phyloP scores from a whole-genome alignment of 129 eudicot genomes.

The Flaveria brownii region DNA sequence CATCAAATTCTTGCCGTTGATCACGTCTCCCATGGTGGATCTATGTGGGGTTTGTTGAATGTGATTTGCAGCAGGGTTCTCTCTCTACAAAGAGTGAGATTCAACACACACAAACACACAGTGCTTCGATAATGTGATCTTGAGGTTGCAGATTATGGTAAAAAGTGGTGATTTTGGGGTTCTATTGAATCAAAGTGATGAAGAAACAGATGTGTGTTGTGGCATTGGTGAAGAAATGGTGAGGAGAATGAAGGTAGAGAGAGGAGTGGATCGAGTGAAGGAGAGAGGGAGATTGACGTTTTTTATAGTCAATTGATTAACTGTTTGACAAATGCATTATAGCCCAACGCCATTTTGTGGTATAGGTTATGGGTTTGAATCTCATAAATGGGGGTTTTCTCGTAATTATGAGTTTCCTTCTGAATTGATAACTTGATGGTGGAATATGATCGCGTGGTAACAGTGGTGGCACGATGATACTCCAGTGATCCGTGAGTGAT shows the following conservation, averaged over 20 bases:
- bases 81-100: constrained; percentile 28
- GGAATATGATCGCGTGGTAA: no score
- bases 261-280: constrained; percentile 32
- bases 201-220: constrained; percentile 28
- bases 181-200: constrained; percentile 11
- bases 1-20: constrained; percentile 42
- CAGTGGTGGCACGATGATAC: no score
- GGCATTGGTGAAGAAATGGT: constrained; percentile 38
- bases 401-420: no score
- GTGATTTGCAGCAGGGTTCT: constrained; percentile 25
- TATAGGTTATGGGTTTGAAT: no score
- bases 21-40: constrained; percentile 60
- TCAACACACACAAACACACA: no score
- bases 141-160: constrained; percentile 33
- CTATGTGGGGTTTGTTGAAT: constrained; percentile 19
- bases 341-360: no score
- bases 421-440: no score
- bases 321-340: no score
- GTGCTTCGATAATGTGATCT: no score
- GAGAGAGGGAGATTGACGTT: constrained; percentile 34
- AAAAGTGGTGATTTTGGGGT: constrained; percentile 14
- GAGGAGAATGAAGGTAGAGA: neutral
- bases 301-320: constrained; percentile 31
- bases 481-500: no score
- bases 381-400: no score